Evolutionary conservation across 495 filamentous ascomycete species (phyloP), one percentile per base, ranked within the genome.

Genomic region (Pseudotulostoma volvatum): DNA sequence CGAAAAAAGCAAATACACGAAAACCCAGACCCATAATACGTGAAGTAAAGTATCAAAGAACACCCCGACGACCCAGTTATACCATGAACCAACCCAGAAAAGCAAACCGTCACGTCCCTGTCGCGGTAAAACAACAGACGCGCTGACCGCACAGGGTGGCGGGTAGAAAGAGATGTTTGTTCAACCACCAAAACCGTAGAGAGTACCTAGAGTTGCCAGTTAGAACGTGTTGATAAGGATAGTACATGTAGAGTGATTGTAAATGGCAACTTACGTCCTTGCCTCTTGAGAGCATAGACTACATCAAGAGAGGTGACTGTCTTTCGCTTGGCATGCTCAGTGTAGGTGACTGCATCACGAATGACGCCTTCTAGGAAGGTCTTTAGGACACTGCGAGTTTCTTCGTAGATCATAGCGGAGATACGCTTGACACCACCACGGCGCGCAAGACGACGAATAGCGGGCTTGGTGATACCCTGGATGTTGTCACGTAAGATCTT

Each of bases 351-450:
- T 50, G 88, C 88, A 50, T 95, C 88, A 72, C 85, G 86, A 66
- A 99, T 99, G 71, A 99, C 92, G 73, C 88, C 86, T 73, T 99
- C 92, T 55, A 99, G 86, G 86, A 99, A 99, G 70, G 90, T 92
- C 84, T 99, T 99, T 55, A 99, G 81, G 54, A 99, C 92, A 79
- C 90, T 86, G 61, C 92, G 92, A 52, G 92, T 99, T 77, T 99
- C 92, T 64, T 99, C 92, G 77, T 99, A 99, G 80, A 99, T 88
- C 73, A 81, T 73, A 64, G 64, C 54, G 57, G 92, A 96, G 71
- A 99, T 99, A 95, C 92, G 90, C 84, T 99, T 95, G 73, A 95
- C 87, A 85, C 87, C 87, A 69, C 87, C 87, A 84, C 87, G 86
- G 64, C 87, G 86, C 43, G 90, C 90, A 64, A 99, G 90, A 92